Conservation (phyloP, 768 basidiomycete species). For the Kwoniella sp. region DNA sequence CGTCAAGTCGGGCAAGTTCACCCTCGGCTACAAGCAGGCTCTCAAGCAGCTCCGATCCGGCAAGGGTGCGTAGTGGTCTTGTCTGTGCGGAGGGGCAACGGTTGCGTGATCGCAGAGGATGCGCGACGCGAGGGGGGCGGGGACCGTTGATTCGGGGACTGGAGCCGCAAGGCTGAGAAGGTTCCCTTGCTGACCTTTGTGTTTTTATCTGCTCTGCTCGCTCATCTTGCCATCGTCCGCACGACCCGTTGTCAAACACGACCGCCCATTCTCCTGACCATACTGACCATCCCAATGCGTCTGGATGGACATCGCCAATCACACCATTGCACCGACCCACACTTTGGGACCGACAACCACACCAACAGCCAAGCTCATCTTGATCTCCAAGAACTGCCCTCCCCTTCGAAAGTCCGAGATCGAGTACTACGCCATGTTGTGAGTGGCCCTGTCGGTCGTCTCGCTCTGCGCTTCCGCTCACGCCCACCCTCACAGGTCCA, state of each 20-base stretch:
- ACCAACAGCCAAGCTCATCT: conserved; percentile 82
- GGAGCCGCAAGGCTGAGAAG: conserved; percentile 78
- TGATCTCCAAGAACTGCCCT: conserved; percentile 98
- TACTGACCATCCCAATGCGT: conserved; percentile 17
- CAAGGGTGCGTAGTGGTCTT: conserved; percentile 67
- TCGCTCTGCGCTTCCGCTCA: background rate
- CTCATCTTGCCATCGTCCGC: background rate
- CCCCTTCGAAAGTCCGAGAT: conserved; percentile 98
- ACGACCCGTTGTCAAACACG: too few relatives aligned
- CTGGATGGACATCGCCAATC: conserved; percentile 14
- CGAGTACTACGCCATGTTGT: conserved; percentile 99
- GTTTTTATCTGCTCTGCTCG: conserved; percentile 22
- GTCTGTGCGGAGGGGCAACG: background rate
- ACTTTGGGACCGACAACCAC: background rate
- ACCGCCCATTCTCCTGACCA: background rate
- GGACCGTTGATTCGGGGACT: conserved; percentile 11
- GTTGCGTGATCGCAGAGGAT: background rate
- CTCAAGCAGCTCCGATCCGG: conserved; percentile 97
- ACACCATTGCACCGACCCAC: background rate
- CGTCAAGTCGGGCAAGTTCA: conserved; percentile 98
- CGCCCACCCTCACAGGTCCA: conserved; percentile 56
- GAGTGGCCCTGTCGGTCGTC: conserved; percentile 13
- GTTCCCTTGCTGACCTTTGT: conserved; percentile 71
- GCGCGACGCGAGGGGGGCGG: background rate
- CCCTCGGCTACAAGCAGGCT: conserved; percentile 94